Base-by-base conservation (phyloP, 352 stramenopile species). In the Saprolegnia parasitica region DNA sequence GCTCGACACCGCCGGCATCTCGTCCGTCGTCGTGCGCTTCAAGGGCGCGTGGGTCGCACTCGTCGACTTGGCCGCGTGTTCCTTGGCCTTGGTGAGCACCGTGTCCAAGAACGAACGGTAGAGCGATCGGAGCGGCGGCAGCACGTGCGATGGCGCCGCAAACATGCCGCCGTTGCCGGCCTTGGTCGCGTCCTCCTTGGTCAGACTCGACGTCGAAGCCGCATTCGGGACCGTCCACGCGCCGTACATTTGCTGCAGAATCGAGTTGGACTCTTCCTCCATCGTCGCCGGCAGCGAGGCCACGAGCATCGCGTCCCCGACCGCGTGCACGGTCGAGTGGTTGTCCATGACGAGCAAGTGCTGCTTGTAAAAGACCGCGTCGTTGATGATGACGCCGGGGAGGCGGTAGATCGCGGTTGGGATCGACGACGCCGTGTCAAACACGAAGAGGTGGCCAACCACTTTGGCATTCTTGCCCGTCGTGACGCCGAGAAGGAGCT, bases 51-150 rank as follows among this genome's bases (percentile, higher is more conserved):
- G 3, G 24, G 1, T 3, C 3, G 11, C 24, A 60, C 52, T n/a
- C n/a, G n/a, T n/a, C 52, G 11, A 60, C 35, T 26, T 20, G 13
- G 11, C 11, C 35, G 42, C 11, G 42, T 10, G 42, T 49, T 67
- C 52, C 45, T 82, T 76, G 4, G 83, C 74, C 68, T 93, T 92
- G 8, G 80, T 75, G 56, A 95, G 76, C 81, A 95, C 91, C 71
- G 84, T 88, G 71, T 95, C 87, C 85, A 95, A 90, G 68, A 93
- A 95, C 50, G 83, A 89, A 4, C 83, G 75, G 74, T 93, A 95
- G 45, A 95, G 73, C 35, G 83, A 79, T 49, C 84, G 88, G 79
- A 95, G 91, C 16, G 85, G 90, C 54, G 87, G 87, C 65, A 95
- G 67, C 47, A 93, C 87, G 74, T 95, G 87, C 16, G 81, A 81